Percentiles rank a stretch among this genome's conserved stretches.
Conservation (phyloP, 768 basidiomycete species). For the Cystobasidium onofrii region DNA sequence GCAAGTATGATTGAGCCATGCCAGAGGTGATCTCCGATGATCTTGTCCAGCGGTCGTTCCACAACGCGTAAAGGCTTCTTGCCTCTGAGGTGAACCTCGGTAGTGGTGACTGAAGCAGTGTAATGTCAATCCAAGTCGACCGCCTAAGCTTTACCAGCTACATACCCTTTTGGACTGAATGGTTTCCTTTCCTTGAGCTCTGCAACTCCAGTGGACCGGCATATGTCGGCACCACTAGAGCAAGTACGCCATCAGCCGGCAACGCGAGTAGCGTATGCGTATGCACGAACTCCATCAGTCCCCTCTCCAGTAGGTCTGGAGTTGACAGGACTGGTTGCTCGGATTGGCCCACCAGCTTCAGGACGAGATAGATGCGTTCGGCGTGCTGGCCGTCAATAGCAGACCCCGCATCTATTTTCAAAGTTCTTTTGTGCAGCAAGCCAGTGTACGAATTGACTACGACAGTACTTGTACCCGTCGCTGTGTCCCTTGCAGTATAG, state of each 20-base stretch:
- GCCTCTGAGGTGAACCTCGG: background rate
- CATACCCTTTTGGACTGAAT: background rate
- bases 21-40: constrained; percentile 27
- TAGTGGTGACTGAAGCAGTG: constrained; percentile 7
- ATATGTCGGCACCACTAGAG: background rate
- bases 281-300: background rate
- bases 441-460: background rate
- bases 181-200: background rate
- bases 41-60: constrained; percentile 1
- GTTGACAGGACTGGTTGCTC: background rate
- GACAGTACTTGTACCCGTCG: background rate
- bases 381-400: background rate
- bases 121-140: too few relatives aligned
- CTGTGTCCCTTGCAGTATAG: background rate
- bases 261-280: background rate
- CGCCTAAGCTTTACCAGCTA: too few relatives aligned
- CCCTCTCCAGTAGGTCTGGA: background rate
- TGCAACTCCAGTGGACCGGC: background rate
- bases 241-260: background rate
- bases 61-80: background rate
- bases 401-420: background rate
- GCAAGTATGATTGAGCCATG: constrained; percentile 20
- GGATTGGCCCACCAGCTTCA: background rate
- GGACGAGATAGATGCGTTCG: background rate
- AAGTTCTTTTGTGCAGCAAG: background rate